Base-by-base conservation (phyloP, 1,139 yeast genomes). In the Saccharomycopsis hybrid region DNA sequence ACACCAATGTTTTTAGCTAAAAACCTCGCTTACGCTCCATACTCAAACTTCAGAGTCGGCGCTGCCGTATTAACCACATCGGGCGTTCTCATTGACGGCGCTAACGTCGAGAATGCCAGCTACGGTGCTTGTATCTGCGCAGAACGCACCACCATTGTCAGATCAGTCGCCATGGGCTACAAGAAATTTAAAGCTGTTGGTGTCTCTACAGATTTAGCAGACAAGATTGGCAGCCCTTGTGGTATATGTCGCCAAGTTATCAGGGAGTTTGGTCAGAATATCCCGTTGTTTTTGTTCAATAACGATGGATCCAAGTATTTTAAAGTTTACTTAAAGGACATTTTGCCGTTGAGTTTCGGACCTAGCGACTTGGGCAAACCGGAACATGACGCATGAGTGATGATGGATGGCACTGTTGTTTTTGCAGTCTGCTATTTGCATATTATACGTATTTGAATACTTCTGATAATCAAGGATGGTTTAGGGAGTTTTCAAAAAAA, bases 191-290 rank as follows among this genome's bases (percentile, higher is more conserved):
- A 68, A 54, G 85, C 85, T 3, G 74, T 89, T 52, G 96, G 89
- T 2, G 81, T 88, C 29, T 71, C 86, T 3, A 76, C 88, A 33
- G 92, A 85, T 60, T 64, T 77, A 28, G 68, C 67, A 0, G 47
- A 51, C 43, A 74, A 73, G 9, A 73, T 82, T 29, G 81, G 86
- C 18, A 74, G 90, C 7, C 98, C 98, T 0, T 92, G 98, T 65
- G 98, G 98, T 2, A 83, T 92, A 43, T 92, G 98, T 61, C 73
- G 98, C 52, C 98, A 92, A 64, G 77, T 85, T 54, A 79, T 89
- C 38, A 71, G 95, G 33, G 97, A 89, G 64, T 89, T 88, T 64
- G 76, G 69, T 1, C 62, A 63, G 2, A 65, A 72, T 2, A 62
- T 78, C 27, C 81, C 82, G 0, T 64, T 86, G 1, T 74, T 74